A percentile compares a stretch with the other conserved stretches of the same genome.
These are phyloP conservation scores for Colletotrichum melonis DNA, from an alignment of 2,329 filamentous ascomycete species.

Conservation along the genomic window DNA sequence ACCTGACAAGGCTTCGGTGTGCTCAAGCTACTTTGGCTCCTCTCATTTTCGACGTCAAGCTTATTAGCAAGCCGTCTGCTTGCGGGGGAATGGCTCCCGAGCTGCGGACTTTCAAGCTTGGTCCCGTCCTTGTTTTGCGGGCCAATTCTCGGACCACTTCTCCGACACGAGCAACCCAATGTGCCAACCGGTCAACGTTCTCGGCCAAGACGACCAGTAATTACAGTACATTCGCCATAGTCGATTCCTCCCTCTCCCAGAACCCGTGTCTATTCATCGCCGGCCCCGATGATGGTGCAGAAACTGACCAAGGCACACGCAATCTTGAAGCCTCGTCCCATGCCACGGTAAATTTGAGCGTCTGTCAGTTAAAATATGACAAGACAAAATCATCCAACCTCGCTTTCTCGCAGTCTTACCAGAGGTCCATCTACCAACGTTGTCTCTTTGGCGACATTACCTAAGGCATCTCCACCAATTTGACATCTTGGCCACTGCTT, in stretches of 20 bases:
- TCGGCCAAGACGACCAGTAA: not conserved
- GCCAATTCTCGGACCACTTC: slow-evolving; percentile 23
- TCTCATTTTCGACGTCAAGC: not conserved
- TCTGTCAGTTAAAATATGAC: no score
- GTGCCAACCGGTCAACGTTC: not conserved
- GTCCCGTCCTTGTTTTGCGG: slow-evolving; percentile 31
- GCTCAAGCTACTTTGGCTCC: not conserved
- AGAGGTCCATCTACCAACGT: not conserved
- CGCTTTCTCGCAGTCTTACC: not conserved
- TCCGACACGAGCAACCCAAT: slow-evolving; percentile 17
- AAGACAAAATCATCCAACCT: no score
- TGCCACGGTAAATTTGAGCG: no score
- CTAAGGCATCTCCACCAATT: slow-evolving; percentile 5
- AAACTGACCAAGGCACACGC: no score
- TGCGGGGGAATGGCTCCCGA: slow-evolving; percentile 28
- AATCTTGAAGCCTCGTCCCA: no score
- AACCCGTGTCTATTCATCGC: no score
- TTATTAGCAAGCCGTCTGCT: not conserved
- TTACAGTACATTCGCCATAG: no score
- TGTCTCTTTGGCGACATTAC: not conserved
- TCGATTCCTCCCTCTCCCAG: no score
- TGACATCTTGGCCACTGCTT: not conserved
- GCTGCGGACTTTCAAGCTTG: not conserved
- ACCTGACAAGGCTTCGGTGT: not conserved
- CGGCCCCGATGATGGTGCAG: no score